Conservation (phyloP, 129 eudicot genomes). For the Gnaphalium uliginosum region DNA sequence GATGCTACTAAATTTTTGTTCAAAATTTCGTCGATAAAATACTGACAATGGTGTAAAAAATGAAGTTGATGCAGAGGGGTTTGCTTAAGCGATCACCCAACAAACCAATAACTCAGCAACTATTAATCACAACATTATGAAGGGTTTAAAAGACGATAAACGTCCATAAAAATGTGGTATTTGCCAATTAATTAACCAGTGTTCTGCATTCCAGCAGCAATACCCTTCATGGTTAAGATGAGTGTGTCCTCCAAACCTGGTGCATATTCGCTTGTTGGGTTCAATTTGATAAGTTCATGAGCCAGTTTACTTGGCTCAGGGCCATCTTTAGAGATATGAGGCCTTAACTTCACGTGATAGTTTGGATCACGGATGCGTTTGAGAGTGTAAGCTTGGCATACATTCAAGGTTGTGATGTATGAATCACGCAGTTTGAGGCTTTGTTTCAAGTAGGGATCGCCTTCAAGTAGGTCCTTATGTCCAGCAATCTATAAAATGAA, state of each 20-base stretch:
- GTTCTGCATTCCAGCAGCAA: conserved; percentile 99
- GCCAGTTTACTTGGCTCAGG: conserved; percentile 61
- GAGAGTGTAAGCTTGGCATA: conserved; percentile 81
- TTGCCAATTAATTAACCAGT: conserved; percentile 53
- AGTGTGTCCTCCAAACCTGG: conserved; percentile 98
- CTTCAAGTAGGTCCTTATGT: conserved; percentile 83
- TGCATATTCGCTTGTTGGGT: conserved; percentile 90
- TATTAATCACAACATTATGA: background rate
- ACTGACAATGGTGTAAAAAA: conserved; percentile 5
- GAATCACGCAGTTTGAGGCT: conserved; percentile 75
- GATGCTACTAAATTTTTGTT: background rate
- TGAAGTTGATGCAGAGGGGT: background rate
- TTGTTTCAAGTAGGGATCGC: conserved; percentile 88
- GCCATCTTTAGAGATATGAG: conserved; percentile 77
- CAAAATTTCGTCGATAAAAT: conserved; percentile 9
- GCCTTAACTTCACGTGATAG: conserved; percentile 65
- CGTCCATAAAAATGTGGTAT: background rate
- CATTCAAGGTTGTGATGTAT: conserved; percentile 82
- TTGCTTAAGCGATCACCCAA: conserved; percentile 12
- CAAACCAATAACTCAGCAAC: conserved; percentile 15
- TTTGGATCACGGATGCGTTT: conserved; percentile 88
- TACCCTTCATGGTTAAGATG: conserved; percentile 97
- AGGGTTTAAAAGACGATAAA: conserved; percentile 1
- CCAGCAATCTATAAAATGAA: conserved; percentile 66
- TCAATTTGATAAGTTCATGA: conserved; percentile 73